Percentiles rank a stretch among this genome's conserved stretches.
Conservation (phyloP, 805 yeast genomes). For the Nakazawaea populi region DNA sequence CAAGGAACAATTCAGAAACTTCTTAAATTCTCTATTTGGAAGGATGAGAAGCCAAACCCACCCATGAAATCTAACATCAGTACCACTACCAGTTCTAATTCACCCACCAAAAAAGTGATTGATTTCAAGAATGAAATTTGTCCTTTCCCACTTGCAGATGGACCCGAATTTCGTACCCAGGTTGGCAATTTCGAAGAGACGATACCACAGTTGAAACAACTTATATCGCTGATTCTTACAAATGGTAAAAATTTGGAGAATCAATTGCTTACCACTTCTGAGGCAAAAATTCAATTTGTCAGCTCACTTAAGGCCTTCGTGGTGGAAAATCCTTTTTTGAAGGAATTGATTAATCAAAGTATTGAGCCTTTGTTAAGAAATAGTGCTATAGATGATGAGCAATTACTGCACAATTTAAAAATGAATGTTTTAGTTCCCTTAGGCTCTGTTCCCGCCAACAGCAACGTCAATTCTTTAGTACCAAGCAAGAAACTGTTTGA, state of each 20-base stretch:
- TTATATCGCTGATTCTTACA: slow-evolving; percentile 14
- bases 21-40: slow-evolving; percentile 1
- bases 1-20: neutral
- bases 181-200: slow-evolving; percentile 20
- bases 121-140: slow-evolving; percentile 8
- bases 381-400: slow-evolving; percentile 11
- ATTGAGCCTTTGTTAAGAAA: slow-evolving; percentile 3
- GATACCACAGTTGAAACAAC: slow-evolving; percentile 16
- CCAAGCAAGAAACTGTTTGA: slow-evolving; percentile 23
- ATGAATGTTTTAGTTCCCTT: slow-evolving; percentile 13
- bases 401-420: slow-evolving; percentile 13
- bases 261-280: slow-evolving; percentile 6
- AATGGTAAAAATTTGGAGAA: slow-evolving; percentile 16
- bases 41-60: neutral
- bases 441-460: slow-evolving; percentile 10
- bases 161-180: slow-evolving; percentile 26
- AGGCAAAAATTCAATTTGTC: slow-evolving; percentile 4
- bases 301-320: slow-evolving; percentile 4
- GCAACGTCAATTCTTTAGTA: slow-evolving; percentile 12
- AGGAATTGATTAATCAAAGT: neutral
- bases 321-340: neutral
- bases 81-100: neutral
- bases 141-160: slow-evolving; percentile 30
- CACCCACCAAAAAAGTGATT: neutral
- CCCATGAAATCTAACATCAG: neutral